Conservation (phyloP, 768 basidiomycete genomes). For the Boletus rex-veris region DNA sequence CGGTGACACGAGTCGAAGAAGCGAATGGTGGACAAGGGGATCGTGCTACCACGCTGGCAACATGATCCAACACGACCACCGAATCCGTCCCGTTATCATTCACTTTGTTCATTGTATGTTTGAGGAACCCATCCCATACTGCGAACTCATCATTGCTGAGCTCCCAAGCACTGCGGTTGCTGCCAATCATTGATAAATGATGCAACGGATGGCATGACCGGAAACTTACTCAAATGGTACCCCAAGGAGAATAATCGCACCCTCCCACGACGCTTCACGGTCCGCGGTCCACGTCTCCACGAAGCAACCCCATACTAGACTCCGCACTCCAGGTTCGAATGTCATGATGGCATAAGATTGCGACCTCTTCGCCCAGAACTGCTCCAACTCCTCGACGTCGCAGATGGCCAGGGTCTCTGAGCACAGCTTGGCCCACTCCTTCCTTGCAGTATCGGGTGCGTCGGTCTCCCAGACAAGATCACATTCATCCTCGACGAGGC, state of each 20-base stretch:
- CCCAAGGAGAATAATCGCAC: slow-evolving; percentile 47
- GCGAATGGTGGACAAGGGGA: slow-evolving; percentile 38
- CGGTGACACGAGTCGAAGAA: slow-evolving; percentile 53
- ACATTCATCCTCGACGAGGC: slow-evolving; percentile 47
- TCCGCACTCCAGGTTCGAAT: slow-evolving; percentile 42
- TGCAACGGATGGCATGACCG: background rate
- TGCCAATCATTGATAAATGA: slow-evolving; percentile 17
- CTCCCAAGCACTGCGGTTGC: slow-evolving; percentile 48
- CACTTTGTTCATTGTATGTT: slow-evolving; percentile 49
- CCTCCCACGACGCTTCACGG: slow-evolving; percentile 49
- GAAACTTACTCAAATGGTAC: slow-evolving; percentile 60
- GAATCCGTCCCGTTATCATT: slow-evolving; percentile 59
- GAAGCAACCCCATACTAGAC: slow-evolving; percentile 55
- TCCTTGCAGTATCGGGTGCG: slow-evolving; percentile 42
- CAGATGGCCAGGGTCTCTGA: slow-evolving; percentile 50
- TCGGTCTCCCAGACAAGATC: slow-evolving; percentile 44
- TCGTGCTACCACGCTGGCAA: slow-evolving; percentile 46
- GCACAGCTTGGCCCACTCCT: slow-evolving; percentile 59
- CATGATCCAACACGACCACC: slow-evolving; percentile 48
- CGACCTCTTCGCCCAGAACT: slow-evolving; percentile 46
- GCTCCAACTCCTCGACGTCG: slow-evolving; percentile 43
- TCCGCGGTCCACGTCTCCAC: slow-evolving; percentile 53
- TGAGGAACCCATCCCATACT: slow-evolving; percentile 59
- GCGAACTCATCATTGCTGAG: slow-evolving; percentile 50
- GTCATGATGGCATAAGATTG: slow-evolving; percentile 21